Evolutionary conservation across 495 filamentous ascomycete species (phyloP).

Genomic region (Beverwykella pulmonaria): DNA sequence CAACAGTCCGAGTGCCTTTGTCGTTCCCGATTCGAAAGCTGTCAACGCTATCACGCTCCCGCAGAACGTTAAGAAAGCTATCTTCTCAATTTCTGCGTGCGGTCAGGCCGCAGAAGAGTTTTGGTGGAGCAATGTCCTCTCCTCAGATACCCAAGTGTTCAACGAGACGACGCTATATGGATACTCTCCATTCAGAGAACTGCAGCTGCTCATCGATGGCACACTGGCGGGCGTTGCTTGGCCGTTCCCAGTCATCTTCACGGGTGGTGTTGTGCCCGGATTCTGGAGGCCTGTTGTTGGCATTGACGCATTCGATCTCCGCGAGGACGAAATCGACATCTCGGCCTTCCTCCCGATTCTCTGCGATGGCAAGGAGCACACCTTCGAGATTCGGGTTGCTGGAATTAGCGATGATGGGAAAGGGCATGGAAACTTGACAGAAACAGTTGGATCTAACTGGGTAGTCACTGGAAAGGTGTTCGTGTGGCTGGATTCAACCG

Average conservation of each 20-base stretch:
- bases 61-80: constrained; percentile 64
- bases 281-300: constrained; percentile 86
- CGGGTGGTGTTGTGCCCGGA: constrained; percentile 79
- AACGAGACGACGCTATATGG: constrained; percentile 63
- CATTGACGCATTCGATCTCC: constrained; percentile 80
- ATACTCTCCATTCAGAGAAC: constrained; percentile 77
- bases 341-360: constrained; percentile 74
- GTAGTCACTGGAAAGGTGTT: constrained; percentile 83
- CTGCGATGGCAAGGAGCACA: constrained; percentile 65
- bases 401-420: constrained; percentile 61
- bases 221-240: constrained; percentile 75
- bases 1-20: constrained; percentile 67
- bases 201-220: constrained; percentile 79
- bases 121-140: constrained; percentile 85
- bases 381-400: constrained; percentile 70
- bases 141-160: constrained; percentile 65
- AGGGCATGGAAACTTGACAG: constrained; percentile 56
- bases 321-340: constrained; percentile 82
- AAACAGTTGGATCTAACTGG: constrained; percentile 72
- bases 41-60: constrained; percentile 63
- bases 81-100: constrained; percentile 75
- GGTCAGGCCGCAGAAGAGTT: constrained; percentile 83
- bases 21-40: constrained; percentile 66
- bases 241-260: constrained; percentile 88
- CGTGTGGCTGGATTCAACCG: constrained; percentile 62